These are phyloP conservation scores for Alternaria ethzedia DNA, from an alignment of 2,329 filamentous ascomycete species.

Conservation along the genomic window DNA sequence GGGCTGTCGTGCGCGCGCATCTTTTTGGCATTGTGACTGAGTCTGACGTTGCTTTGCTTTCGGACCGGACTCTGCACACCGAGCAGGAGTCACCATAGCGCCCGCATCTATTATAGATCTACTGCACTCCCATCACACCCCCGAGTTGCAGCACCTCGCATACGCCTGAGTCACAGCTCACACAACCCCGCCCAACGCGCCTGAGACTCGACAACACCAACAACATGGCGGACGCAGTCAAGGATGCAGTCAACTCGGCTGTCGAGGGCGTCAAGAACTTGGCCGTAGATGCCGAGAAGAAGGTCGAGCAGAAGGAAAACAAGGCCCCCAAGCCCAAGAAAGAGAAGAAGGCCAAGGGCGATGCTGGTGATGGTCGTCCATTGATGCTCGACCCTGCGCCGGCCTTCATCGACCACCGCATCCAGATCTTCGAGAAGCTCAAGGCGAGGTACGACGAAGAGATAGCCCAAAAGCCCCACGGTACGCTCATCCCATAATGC, in stretches of 20 bases:
- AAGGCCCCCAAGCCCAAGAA: constrained; percentile 46
- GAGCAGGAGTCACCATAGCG: constrained; percentile 8
- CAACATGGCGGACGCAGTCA: constrained; percentile 58
- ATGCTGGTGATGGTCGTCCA: constrained; percentile 49
- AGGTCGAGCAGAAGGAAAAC: constrained; percentile 27
- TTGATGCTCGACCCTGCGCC: constrained; percentile 63
- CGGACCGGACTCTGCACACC: constrained; percentile 9
- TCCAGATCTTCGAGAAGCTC: constrained; percentile 86
- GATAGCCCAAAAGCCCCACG: constrained; percentile 70
- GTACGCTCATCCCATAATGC: constrained; percentile 26
- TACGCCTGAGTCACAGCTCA: constrained; percentile 37
- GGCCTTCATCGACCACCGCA: constrained; percentile 80
- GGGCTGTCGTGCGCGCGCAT: constrained; percentile 31
- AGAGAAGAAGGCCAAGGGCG: constrained; percentile 56
- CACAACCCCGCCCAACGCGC: constrained; percentile 24
- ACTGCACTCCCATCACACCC: constrained; percentile 1
- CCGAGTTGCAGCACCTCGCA: constrained; percentile 3
- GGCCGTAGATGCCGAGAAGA: constrained; percentile 52
- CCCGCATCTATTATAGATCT: neutral
- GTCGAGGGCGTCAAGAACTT: constrained; percentile 67
- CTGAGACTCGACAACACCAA: constrained; percentile 25
- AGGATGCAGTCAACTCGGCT: constrained; percentile 57
- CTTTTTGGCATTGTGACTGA: constrained; percentile 32
- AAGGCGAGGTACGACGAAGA: constrained; percentile 85
- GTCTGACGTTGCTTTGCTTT: constrained; percentile 11